These are phyloP conservation scores for Escovopsis sp. DNA, from an alignment of 2,329 filamentous ascomycete species.

Conservation along the genomic window DNA sequence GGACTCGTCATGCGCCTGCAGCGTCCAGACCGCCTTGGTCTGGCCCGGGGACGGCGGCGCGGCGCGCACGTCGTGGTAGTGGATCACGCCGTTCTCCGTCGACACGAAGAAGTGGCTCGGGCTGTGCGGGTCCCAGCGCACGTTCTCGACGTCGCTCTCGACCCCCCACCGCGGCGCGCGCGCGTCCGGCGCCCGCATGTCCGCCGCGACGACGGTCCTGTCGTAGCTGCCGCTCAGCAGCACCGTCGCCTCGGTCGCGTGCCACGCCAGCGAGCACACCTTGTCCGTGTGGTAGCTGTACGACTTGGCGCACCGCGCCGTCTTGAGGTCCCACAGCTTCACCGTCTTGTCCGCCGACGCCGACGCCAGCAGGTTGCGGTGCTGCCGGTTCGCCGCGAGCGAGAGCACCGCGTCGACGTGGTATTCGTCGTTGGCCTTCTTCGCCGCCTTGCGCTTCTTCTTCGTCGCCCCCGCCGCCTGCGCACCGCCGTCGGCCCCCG, in stretches of 20 bases:
- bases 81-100: conserved; percentile 80
- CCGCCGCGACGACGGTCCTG: conserved; percentile 80
- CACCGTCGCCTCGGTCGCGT: conserved; percentile 72
- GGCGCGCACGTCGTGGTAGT: conserved; percentile 78
- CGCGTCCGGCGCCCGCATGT: conserved; percentile 85
- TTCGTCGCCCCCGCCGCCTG: conserved; percentile 35
- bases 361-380: conserved; percentile 87
- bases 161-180: conserved; percentile 78
- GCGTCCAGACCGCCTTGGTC: conserved; percentile 80
- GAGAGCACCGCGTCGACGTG: conserved; percentile 90
- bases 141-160: conserved; percentile 85
- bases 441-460: conserved; percentile 84
- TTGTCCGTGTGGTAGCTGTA: conserved; percentile 96
- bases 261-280: conserved; percentile 92
- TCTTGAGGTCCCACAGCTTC: conserved; percentile 95
- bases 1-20: conserved; percentile 89
- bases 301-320: conserved; percentile 82
- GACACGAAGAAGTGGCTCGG: conserved; percentile 89
- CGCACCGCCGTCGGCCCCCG: conserved; percentile 3
- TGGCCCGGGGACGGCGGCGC: conserved; percentile 56
- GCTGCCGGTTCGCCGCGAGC: conserved; percentile 80
- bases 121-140: conserved; percentile 88
- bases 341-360: conserved; percentile 93
- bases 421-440: conserved; percentile 78
- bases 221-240: conserved; percentile 92